Base-by-base conservation (phyloP, 768 basidiomycete genomes). In the Rhodotorula paludigena region DNA sequence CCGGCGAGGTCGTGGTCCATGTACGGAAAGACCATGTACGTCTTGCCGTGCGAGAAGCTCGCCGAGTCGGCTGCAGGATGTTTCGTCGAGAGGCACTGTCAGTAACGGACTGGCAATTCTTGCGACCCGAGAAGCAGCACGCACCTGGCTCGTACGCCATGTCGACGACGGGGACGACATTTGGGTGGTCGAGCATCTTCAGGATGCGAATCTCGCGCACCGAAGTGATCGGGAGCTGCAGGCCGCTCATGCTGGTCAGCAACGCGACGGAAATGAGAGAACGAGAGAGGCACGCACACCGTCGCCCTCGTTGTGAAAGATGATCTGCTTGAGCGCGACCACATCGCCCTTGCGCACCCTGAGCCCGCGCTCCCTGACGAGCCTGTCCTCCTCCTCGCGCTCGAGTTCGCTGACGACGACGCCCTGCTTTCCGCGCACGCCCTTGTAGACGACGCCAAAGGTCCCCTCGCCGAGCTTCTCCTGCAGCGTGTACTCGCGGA, bases 1-100 rank as follows among this genome's bases (percentile, higher is more conserved):
- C 96, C 96, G 4, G 94, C 92, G 18, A 99, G 85, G 79, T 99
- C 96, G 75, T 99, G 94, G 75, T 98, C 96, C 96, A 98, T 98
- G 80, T 97, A 99, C 0, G 96, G 96, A 76, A 98, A 99, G 48
- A 97, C 94, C 92, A 98, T 96, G 79, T 90, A 96, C 21, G 97
- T 90, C 8, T 89, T 90, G 60, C 90, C 80, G 33, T 88, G 85
- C 45, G 33, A 21, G 36, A 72, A 49, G 23, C 51, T 38, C 25
- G 44, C 28, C 5, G 53, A 52, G 53, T 75, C 68, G 48, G 73
- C 75, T 76, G 63, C 7, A 25, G 9, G 23, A 45, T 23, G 16
- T 14, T 45, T 12, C 44, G n/a, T 45, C 44, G 8, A 14, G 15
- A 45, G 21, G 15, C 14, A 23, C 8, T 14, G 12, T 15, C 44